Percentiles rank a stretch among this genome's conserved stretches.
These are phyloP conservation scores for Clonostachys rosea DNA, from an alignment of 2,329 filamentous ascomycete species.

Conservation along the genomic window DNA sequence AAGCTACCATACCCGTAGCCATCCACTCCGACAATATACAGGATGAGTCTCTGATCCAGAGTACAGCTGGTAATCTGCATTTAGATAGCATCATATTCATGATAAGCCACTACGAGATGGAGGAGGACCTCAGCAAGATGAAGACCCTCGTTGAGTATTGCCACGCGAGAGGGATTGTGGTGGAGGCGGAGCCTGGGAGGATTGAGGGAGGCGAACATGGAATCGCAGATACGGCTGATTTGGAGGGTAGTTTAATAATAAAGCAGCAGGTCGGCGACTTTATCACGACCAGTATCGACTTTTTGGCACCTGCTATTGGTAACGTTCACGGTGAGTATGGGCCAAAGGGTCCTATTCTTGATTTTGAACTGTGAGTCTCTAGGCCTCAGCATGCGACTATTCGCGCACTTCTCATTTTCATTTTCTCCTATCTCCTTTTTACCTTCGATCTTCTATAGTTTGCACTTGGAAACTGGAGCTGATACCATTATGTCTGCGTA, in stretches of 20 bases:
- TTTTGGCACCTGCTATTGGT: constrained; percentile 70
- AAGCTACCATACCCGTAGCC: constrained; percentile 52
- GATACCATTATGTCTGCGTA: not conserved
- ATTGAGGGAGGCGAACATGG: constrained; percentile 59
- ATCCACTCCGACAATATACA: constrained; percentile 67
- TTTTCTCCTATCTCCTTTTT: no score
- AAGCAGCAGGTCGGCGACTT: constrained; percentile 67
- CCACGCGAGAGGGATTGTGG: no score
- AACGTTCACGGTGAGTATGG: constrained; percentile 80
- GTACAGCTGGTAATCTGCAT: constrained; percentile 46
- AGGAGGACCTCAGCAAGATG: no score
- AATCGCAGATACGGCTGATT: constrained; percentile 52
- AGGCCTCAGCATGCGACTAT: no score
- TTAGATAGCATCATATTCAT: constrained; percentile 16
- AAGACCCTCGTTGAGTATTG: no score
- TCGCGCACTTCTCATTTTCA: not conserved
- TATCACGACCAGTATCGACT: constrained; percentile 66
- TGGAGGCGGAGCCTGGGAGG: not conserved
- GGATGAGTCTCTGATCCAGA: constrained; percentile 50
- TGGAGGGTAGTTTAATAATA: constrained; percentile 53
- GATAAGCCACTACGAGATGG: no score
- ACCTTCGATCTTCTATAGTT: no score
- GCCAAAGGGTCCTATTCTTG: constrained; percentile 55
- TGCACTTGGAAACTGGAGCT: constrained; percentile 2
- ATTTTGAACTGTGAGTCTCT: constrained; percentile 26